Evolutionary conservation across 1,284 basidiomycete genomes (phyloP).

Genomic region (Pseudomicrostroma phylloplanum): DNA sequence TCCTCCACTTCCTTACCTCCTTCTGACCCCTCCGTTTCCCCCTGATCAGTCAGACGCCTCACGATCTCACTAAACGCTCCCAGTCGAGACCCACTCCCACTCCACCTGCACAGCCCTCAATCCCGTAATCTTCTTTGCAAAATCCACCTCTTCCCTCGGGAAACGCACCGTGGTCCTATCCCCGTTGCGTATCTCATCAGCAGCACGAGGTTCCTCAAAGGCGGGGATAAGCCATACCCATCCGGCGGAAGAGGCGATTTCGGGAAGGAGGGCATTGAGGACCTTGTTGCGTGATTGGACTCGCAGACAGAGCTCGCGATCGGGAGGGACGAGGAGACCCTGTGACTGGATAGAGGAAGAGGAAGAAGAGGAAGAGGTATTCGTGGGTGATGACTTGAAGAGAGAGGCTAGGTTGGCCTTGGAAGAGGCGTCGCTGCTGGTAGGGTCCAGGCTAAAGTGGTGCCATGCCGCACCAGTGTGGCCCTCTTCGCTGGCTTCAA

Average conservation of each 20-base stretch:
- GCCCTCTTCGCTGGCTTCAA: background rate
- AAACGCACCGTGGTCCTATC: slow-evolving; percentile 22
- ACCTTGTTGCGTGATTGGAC: slow-evolving; percentile 45
- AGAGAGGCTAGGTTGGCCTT: background rate
- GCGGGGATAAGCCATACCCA: slow-evolving; percentile 50
- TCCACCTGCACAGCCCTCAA: slow-evolving; percentile 42
- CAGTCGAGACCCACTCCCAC: slow-evolving; percentile 47
- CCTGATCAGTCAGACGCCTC: too few relatives aligned
- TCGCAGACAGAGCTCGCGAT: slow-evolving; percentile 47
- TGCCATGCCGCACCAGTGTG: background rate
- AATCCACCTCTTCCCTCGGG: slow-evolving; percentile 45
- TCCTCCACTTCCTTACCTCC: too few relatives aligned
- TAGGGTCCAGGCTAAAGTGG: background rate
- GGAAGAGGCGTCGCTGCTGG: background rate
- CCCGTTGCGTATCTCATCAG: background rate
- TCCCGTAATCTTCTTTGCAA: slow-evolving; percentile 33
- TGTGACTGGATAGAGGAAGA: background rate
- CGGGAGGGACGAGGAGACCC: slow-evolving; percentile 34
- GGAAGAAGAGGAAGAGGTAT: background rate
- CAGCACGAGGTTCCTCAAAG: slow-evolving; percentile 34
- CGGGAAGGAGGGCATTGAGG: slow-evolving; percentile 43
- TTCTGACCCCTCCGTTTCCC: too few relatives aligned
- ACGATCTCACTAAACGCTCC: too few relatives aligned
- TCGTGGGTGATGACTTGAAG: background rate
- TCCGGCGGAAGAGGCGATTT: slow-evolving; percentile 38